Evolutionary conservation across 1,284 basidiomycete species (phyloP), one percentile per base, ranked within the genome.

Genomic region (Sanghuangporus baumii): DNA sequence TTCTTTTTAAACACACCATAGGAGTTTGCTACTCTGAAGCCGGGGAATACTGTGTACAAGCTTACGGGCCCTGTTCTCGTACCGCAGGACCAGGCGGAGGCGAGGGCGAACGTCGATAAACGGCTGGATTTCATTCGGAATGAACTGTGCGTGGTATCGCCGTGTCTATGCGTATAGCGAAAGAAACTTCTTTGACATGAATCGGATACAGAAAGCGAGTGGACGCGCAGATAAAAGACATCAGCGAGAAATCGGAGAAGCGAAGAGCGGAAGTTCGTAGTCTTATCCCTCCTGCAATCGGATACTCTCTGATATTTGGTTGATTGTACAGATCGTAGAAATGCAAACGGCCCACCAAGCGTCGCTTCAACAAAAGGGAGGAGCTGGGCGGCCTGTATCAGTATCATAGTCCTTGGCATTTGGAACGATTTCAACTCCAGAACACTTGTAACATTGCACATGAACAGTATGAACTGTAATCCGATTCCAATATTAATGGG

Each of bases 11-110:
- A 34, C 12, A 9, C 12, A 3, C 3, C 9, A 6, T 74, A 96
- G 93, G 96, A 98, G 76, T 95, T 98, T 71, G 76, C 78, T n/a
- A 76, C 79, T 31, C 76, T 98, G 61, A 89, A 88, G 55, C 76
- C 86, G 1, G 83, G 87, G 67, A 97, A 96, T 71, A 84, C 82
- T 7, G 84, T 99, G 7, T 99, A 89, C 81, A 99, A 99, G 77
- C 85, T 94, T 54, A 84, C 97, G 52, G 97, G 96, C 0, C 93
- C 94, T 1, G 90, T 95, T 1, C 83, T 99, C 23, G 86, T 98
- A 6, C 87, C 90, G 69, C 96, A 98, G 75, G 96, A 98, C 67
- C 87, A 89, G 69, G 74, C 75, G 5, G 97, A 98, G 69, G 96
- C 96, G 9, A 92, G 91, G 72, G 79, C 77, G 62, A 98, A 96